Percentiles rank a stretch among this genome's conserved stretches.
phyloP scores from a whole-genome alignment of 116 monocot genomes.

The Zostera marina region DNA sequence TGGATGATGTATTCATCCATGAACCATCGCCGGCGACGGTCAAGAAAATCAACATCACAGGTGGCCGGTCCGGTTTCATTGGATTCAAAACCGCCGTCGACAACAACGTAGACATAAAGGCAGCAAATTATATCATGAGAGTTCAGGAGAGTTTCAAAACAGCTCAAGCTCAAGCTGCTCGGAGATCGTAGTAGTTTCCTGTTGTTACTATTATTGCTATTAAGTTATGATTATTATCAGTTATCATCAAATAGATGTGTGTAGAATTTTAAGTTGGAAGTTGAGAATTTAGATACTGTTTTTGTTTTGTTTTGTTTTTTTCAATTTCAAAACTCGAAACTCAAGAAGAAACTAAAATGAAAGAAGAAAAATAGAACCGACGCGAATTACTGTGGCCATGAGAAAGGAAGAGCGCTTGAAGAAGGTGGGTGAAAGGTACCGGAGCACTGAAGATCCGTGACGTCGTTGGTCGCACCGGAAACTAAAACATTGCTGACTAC shows the following conservation, averaged over 20 bases:
- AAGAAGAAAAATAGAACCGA: neutral
- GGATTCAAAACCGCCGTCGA: neutral
- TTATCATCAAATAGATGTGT: too few relatives aligned
- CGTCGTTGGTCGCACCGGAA: slow-evolving; percentile 13
- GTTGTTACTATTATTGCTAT: neutral
- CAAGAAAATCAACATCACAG: neutral
- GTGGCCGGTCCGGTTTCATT: neutral
- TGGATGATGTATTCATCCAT: too few relatives aligned
- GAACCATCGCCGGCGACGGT: neutral
- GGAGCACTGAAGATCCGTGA: slow-evolving; percentile 14
- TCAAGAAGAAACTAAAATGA: neutral
- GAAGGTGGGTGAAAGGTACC: slow-evolving; percentile 30
- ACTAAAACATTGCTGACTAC: slow-evolving; percentile 13
- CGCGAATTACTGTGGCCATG: slow-evolving; percentile 9
- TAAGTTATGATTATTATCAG: neutral
- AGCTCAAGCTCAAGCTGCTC: neutral
- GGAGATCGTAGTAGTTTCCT: neutral
- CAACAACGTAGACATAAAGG: slow-evolving; percentile 4
- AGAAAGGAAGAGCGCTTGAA: slow-evolving; percentile 11
- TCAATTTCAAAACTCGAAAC: too few relatives aligned
- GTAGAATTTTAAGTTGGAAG: too few relatives aligned
- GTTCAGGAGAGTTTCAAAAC: slow-evolving; percentile 7
- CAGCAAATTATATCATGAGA: neutral
- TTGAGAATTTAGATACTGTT: too few relatives aligned
- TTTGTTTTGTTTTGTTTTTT: too few relatives aligned